A percentile compares a stretch with the other conserved stretches of the same genome.
Conservation (phyloP, 1,284 basidiomycete genomes). For the Porphyrellus sp. region DNA sequence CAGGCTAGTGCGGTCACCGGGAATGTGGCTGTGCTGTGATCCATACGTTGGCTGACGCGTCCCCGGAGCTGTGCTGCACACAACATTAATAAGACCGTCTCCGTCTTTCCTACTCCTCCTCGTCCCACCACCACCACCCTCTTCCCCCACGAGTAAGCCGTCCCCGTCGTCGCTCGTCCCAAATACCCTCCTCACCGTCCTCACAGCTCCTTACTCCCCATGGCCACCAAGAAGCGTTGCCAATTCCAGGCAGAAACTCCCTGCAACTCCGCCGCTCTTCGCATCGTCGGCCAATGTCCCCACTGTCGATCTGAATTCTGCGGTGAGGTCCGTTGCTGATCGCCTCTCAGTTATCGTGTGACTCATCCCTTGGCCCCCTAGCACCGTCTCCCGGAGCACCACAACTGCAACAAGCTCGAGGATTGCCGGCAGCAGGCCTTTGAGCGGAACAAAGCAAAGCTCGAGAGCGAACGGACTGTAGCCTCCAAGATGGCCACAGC, state of each 20-base stretch:
- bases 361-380: conserved; percentile 32
- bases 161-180: not conserved
- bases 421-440: conserved; percentile 82
- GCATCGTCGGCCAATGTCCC: conserved; percentile 79
- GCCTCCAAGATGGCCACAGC: conserved; percentile 79
- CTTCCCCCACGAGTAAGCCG: conserved; percentile 2
- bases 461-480: conserved; percentile 84
- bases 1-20: not conserved
- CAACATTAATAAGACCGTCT: conserved; percentile 26
- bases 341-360: conserved; percentile 10
- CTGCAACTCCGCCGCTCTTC: conserved; percentile 74
- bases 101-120: conserved; percentile 1
- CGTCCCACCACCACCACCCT: conserved; percentile 3
- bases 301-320: conserved; percentile 77
- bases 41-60: conserved; percentile 32
- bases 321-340: conserved; percentile 55
- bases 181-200: not conserved
- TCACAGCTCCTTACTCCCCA: conserved; percentile 28
- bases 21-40: conserved; percentile 25
- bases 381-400: conserved; percentile 84
- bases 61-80: conserved; percentile 27
- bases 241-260: conserved; percentile 65
- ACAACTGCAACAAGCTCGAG: conserved; percentile 73
- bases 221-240: conserved; percentile 84
- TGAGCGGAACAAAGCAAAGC: conserved; percentile 78